Base-by-base conservation (phyloP, 83 land plant genomes). In the Thuja plicata region DNA sequence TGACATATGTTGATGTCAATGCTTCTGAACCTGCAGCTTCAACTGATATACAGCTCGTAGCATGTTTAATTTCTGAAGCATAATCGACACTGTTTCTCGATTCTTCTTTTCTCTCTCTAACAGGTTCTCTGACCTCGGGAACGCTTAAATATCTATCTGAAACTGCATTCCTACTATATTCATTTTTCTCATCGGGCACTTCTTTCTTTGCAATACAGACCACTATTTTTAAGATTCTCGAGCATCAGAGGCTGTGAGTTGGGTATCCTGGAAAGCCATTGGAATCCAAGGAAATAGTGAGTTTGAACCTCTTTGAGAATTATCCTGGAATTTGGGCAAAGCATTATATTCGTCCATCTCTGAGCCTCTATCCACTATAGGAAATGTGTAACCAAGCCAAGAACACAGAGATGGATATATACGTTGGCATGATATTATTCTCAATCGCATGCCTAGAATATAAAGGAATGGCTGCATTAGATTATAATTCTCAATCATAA, bases 241-340 rank as follows among this genome's bases (percentile, higher is more conserved):
- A 35, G 34, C 55, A 83, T 83, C 50, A 83, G 15, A 46, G 2
- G 48, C 85, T 83, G 34, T 27, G 55, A 48, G n/a, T 83, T 83
- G 85, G 54, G 34, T 35, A 46, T 80, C 90, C 40, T 83, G 40
- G 0, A 15, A 70, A 54, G 90, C 55, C 48, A 92, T 13, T 11
- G 93, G 95, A 86, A 91, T 92, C 95, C 95, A 94, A 27, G 93
- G 92, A 60, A 93, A 90, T 40, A 91, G 73, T 32, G 87, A 46
- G 41, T 57, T 85, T 62, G 80, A 71, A 43, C 35, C 41, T 57
- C 4, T 37, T 21, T 62, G 87, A 41, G 37, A 85, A 46, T 91
- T 87, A 76, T 89, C 81, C 27, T 94, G 92, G 94, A 96, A 94
- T 9, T 46, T 38, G 13, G 96, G 97, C 87, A 94, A 35, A 5